Evolutionary conservation across 1,139 yeast species (phyloP).

Genomic region (Candida freyschussii): DNA sequence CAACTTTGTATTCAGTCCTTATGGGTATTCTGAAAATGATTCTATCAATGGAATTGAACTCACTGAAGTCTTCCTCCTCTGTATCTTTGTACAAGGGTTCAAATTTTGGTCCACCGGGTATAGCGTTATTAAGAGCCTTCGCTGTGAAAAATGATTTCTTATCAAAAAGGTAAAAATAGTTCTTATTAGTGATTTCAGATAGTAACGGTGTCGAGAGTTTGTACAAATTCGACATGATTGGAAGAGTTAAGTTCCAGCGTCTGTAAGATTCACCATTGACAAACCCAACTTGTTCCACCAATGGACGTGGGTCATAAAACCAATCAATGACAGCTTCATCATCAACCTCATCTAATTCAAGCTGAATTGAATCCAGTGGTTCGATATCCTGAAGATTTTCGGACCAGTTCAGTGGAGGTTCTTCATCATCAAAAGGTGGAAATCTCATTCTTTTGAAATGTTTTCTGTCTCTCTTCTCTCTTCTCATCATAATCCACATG

Average conservation of each 20-base stretch:
- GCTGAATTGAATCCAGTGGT: slow-evolving; percentile 62
- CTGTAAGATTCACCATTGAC: slow-evolving; percentile 78
- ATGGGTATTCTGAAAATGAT: slow-evolving; percentile 74
- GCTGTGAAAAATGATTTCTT: slow-evolving; percentile 80
- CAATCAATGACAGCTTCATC: slow-evolving; percentile 62
- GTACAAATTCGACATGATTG: slow-evolving; percentile 62
- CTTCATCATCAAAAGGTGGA: slow-evolving; percentile 98
- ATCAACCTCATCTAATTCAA: slow-evolving; percentile 58
- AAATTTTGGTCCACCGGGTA: slow-evolving; percentile 96
- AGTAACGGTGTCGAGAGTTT: slow-evolving; percentile 67
- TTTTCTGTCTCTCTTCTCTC: slow-evolving; percentile 85
- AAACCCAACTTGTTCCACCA: slow-evolving; percentile 47
- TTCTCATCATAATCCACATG: slow-evolving; percentile 87
- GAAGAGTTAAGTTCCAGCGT: slow-evolving; percentile 61
- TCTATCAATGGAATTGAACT: slow-evolving; percentile 84
- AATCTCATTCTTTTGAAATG: slow-evolving; percentile 89
- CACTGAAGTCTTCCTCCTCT: slow-evolving; percentile 75
- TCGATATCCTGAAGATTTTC: slow-evolving; percentile 74
- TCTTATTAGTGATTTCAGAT: slow-evolving; percentile 45
- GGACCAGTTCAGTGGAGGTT: slow-evolving; percentile 81
- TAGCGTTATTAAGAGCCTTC: slow-evolving; percentile 76
- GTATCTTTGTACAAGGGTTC: slow-evolving; percentile 77
- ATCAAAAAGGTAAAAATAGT: slow-evolving; percentile 67
- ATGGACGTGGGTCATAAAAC: slow-evolving; percentile 77
- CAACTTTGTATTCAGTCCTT: slow-evolving; percentile 78